These are phyloP conservation scores for Exsudoporus frostii DNA, from an alignment of 768 basidiomycete genomes.

Conservation along the genomic window DNA sequence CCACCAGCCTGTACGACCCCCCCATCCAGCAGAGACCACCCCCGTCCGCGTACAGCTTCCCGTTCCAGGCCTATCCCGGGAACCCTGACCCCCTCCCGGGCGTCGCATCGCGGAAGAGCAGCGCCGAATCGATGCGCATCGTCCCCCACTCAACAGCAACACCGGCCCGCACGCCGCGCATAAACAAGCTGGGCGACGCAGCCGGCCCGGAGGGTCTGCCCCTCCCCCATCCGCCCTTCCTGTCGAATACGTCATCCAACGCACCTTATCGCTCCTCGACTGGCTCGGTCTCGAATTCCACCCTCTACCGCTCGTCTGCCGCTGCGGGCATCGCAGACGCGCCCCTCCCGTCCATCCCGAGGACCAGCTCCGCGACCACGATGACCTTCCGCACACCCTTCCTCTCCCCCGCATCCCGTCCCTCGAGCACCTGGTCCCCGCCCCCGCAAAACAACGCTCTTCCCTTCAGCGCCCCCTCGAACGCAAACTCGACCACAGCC, in stretches of 20 bases:
- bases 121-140: slow-evolving; percentile 37
- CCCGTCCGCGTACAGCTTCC: slow-evolving; percentile 42
- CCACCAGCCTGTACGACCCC: slow-evolving; percentile 11
- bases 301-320: slow-evolving; percentile 30
- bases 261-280: slow-evolving; percentile 39
- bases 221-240: slow-evolving; percentile 49
- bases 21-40: slow-evolving; percentile 27
- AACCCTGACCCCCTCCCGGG: slow-evolving; percentile 59
- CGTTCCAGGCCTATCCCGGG: slow-evolving; percentile 62
- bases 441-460: slow-evolving; percentile 37
- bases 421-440: slow-evolving; percentile 59
- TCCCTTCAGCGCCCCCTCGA: slow-evolving; percentile 26
- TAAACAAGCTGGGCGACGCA: slow-evolving; percentile 15
- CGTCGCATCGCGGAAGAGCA: slow-evolving; percentile 44
- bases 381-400: slow-evolving; percentile 61
- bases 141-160: slow-evolving; percentile 23
- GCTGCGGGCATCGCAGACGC: slow-evolving; percentile 19
- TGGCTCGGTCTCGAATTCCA: slow-evolving; percentile 24
- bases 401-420: slow-evolving; percentile 68
- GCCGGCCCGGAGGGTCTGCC: slow-evolving; percentile 26
- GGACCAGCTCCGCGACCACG: slow-evolving; percentile 41
- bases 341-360: slow-evolving; percentile 31
- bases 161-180: slow-evolving; percentile 22
- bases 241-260: slow-evolving; percentile 28
- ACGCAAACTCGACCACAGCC: slow-evolving; percentile 25